Evolutionary conservation across 2,329 filamentous ascomycete species (phyloP), one percentile per base, ranked within the genome.

Genomic region (Penicillium sp.): DNA sequence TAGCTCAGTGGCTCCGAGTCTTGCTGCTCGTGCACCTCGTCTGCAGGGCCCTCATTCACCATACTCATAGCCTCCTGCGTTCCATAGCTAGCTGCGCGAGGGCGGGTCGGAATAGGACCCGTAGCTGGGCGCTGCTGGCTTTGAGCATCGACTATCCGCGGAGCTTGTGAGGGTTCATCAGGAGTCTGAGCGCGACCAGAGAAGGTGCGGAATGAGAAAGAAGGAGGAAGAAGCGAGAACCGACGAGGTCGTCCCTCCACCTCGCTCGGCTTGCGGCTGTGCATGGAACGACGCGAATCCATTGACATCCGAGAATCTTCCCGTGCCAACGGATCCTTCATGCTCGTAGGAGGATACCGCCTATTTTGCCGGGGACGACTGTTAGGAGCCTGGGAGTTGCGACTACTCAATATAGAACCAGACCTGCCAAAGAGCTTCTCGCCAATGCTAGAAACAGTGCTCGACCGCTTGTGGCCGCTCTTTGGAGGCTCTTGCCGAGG

Each of bases 281-380:
- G 84, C 62, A 87, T 85, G 0, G 86, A 89, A 37, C 84, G 80
- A 20, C 86, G 79, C 14, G 85, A 89, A 55, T 90, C 87, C 61
- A 87, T 80, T 1, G 86, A 90, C 32, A 76, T 74, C 39, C 86
- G 76, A 10, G 76, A 69, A 31, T 82, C 80, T 27, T 75, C 76
- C 39, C 77, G 77, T 5, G 80, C 74, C 67, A 86, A 80, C 1
- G 81, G 75, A 52, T 85, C 85, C 51, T 85, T 81, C 89, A 96
- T 94, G 72, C 89, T 95, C 39, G 91, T 86, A 3, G 91, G 91
- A 46, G 91, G 91, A 62, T 96, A 94, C 52, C 84, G 83, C 65
- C 87, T 82, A 53, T 76, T 71, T 47, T 68, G 61, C 46, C 77
- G 78, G 7, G 72, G 61, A 49, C 13, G 32, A 14, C 77, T 68